Evolutionary conservation across 495 filamentous ascomycete species (phyloP).

Genomic region (Xylaria intraflava): DNA sequence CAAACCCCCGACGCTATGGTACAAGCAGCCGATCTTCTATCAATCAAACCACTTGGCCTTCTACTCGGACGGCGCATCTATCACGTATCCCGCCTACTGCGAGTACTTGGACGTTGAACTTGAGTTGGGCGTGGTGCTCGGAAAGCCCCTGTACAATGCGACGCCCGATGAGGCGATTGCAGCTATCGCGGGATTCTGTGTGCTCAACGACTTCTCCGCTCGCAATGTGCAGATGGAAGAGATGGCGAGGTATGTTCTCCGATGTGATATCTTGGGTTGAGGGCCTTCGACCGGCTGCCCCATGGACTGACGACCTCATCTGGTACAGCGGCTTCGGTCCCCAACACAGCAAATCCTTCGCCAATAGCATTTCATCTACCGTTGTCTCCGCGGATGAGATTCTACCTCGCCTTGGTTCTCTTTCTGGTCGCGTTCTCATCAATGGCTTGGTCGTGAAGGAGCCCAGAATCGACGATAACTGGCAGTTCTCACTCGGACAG

Average conservation of each 20-base stretch:
- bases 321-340: slow-evolving; percentile 9
- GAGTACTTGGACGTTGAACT: slow-evolving; percentile 11
- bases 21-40: slow-evolving; percentile 12
- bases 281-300: background rate
- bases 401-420: slow-evolving; percentile 1
- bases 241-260: slow-evolving; percentile 9
- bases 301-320: background rate
- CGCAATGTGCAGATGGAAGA: slow-evolving; percentile 12
- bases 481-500: slow-evolving; percentile 8
- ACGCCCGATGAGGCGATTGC: slow-evolving; percentile 2
- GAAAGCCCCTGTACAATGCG: slow-evolving; percentile 10
- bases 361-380: slow-evolving; percentile 9
- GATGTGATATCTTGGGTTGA: background rate
- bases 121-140: slow-evolving; percentile 9
- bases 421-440: slow-evolving; percentile 7
- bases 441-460: slow-evolving; percentile 6
- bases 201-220: slow-evolving; percentile 12
- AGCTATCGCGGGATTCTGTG: slow-evolving; percentile 12
- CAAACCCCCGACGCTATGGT: slow-evolving; percentile 12
- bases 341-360: slow-evolving; percentile 14
- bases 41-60: slow-evolving; percentile 14
- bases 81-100: slow-evolving; percentile 7
- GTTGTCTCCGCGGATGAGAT: slow-evolving; percentile 10
- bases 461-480: background rate
- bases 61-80: slow-evolving; percentile 5